Conservation (phyloP, 345 rosid species). For the Salix exigua region DNA sequence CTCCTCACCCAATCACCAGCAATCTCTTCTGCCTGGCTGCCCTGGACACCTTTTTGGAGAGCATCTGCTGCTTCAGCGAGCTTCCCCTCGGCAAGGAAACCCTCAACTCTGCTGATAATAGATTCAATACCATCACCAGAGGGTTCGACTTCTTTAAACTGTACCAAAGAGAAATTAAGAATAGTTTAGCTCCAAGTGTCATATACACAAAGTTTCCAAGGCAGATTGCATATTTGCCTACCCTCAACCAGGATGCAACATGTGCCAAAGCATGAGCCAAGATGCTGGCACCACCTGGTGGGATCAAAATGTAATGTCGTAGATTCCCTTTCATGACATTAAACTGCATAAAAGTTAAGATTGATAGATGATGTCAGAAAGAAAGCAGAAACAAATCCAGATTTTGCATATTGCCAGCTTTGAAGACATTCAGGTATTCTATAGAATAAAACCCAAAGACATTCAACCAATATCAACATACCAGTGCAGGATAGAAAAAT, state of each 20-base stretch:
- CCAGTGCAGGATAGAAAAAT: background rate
- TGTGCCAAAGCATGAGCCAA: conserved; percentile 74
- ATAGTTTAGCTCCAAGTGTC: background rate
- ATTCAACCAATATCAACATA: background rate
- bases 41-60: conserved; percentile 82
- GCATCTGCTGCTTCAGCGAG: conserved; percentile 83
- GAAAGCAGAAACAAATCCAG: background rate
- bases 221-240: conserved; percentile 21
- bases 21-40: conserved; percentile 78
- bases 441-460: background rate
- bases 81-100: conserved; percentile 71
- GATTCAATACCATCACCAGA: conserved; percentile 75
- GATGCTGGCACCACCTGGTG: conserved; percentile 86
- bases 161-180: background rate
- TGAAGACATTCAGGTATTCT: background rate
- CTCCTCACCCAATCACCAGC: conserved; percentile 64
- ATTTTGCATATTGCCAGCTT: background rate
- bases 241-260: conserved; percentile 87
- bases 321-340: conserved; percentile 70
- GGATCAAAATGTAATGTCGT: conserved; percentile 83
- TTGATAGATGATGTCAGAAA: background rate
- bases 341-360: conserved; percentile 46
- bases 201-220: background rate
- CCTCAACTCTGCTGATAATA: conserved; percentile 60
- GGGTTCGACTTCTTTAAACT: conserved; percentile 68